phyloP scores from a whole-genome alignment of 2,329 filamentous ascomycete species.

The Ophiobolus disseminans region DNA sequence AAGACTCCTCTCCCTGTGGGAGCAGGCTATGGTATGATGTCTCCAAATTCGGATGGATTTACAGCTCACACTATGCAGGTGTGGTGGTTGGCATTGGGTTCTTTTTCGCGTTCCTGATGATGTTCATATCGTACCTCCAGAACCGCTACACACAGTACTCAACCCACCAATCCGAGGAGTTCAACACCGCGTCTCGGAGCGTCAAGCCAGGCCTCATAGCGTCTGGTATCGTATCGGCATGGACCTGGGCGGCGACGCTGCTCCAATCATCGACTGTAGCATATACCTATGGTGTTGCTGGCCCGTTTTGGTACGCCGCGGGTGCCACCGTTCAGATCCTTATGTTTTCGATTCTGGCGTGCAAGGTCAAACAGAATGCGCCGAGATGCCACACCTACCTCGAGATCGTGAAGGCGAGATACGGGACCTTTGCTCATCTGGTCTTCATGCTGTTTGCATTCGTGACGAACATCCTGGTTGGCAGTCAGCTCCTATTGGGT shows the following conservation, averaged over 20 bases:
- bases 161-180: constrained; percentile 55
- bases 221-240: constrained; percentile 57
- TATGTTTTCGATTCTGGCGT: constrained; percentile 53
- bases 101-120: constrained; percentile 46
- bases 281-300: constrained; percentile 40
- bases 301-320: constrained; percentile 51
- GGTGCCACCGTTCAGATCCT: constrained; percentile 55
- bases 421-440: constrained; percentile 48
- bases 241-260: constrained; percentile 58
- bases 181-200: constrained; percentile 56
- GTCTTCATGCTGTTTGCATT: constrained; percentile 53
- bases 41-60: neutral
- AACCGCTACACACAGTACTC: constrained; percentile 47
- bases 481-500: constrained; percentile 52
- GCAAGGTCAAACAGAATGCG: constrained; percentile 53
- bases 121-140: constrained; percentile 48
- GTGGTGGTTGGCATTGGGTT: constrained; percentile 59
- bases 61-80: constrained; percentile 17
- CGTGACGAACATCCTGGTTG: constrained; percentile 55
- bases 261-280: constrained; percentile 37
- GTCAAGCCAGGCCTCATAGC: constrained; percentile 57
- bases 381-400: constrained; percentile 52
- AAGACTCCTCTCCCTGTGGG: constrained; percentile 41
- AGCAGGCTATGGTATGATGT: constrained; percentile 56
- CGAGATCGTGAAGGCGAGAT: constrained; percentile 52